Conservation (phyloP, 805 yeast species). For the Ogataea siamensis region DNA sequence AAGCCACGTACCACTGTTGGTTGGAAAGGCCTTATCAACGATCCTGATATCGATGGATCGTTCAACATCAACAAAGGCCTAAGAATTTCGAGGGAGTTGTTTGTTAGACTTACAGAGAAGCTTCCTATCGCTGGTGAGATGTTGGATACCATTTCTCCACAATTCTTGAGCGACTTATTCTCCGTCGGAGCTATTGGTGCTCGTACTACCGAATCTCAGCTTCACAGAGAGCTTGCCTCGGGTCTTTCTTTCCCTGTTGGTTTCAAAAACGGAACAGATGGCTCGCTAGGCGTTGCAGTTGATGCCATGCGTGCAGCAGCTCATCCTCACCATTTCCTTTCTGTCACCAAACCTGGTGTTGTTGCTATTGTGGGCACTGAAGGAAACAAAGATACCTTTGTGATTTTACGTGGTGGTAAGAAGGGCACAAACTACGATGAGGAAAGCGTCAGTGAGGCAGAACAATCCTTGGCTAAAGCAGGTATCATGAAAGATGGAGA, state of each 20-base stretch:
- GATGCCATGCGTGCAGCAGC: slow-evolving; percentile 93
- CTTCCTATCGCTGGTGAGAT: slow-evolving; percentile 96
- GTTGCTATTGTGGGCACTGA: slow-evolving; percentile 95
- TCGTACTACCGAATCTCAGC: slow-evolving; percentile 96
- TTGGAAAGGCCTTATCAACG: slow-evolving; percentile 97
- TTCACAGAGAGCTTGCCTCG: slow-evolving; percentile 95
- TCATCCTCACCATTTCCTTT: slow-evolving; percentile 89
- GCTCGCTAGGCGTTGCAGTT: slow-evolving; percentile 88
- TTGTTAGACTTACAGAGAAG: slow-evolving; percentile 74
- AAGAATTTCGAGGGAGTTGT: slow-evolving; percentile 82
- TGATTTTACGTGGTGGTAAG: slow-evolving; percentile 95
- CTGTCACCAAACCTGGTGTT: slow-evolving; percentile 94
- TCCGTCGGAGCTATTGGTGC: slow-evolving; percentile 99
- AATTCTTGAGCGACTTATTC: slow-evolving; percentile 87
- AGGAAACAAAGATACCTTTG: slow-evolving; percentile 88
- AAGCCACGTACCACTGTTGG: slow-evolving; percentile 99
- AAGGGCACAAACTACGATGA: slow-evolving; percentile 87
- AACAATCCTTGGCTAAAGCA: slow-evolving; percentile 53
- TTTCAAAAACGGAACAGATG: slow-evolving; percentile 97
- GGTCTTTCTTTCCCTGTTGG: slow-evolving; percentile 98
- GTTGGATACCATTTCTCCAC: slow-evolving; percentile 97
- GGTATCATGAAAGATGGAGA: slow-evolving; percentile 35
- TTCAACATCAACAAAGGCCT: slow-evolving; percentile 95
- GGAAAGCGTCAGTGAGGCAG: slow-evolving; percentile 64
- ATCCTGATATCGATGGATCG: slow-evolving; percentile 91